Evolutionary conservation across 352 stramenopile genomes (phyloP), one percentile per base, ranked within the genome.

Genomic region (Phytophthora ramorum): DNA sequence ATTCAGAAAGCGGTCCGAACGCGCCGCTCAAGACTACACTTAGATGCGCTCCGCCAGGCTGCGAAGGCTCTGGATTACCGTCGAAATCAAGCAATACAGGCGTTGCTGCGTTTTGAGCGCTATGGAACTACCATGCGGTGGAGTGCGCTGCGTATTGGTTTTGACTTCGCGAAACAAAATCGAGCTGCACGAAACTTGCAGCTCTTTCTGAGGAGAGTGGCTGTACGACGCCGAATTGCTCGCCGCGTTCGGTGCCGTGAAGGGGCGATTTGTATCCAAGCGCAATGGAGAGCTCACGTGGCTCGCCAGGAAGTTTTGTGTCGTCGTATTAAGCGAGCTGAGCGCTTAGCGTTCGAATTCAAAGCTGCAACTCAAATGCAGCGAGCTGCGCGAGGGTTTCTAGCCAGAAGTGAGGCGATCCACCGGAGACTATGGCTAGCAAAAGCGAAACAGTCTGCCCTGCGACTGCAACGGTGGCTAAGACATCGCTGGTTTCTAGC

Each of bases 121-220:
- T 87, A 83, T 40, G 81, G 83, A 3, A 73, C 71, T 0, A 68
- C 63, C 1, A 88, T 92, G 72, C 71, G 73, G 32, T 91, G 85
- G 81, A 67, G 64, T 17, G 82, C 81, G 2, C 62, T 90, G 4
- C 75, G 68, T n/a, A 77, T 81, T 46, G 83, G 81, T 41, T 79
- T 89, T 48, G 77, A 90, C 34, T 49, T 90, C 45, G 40, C 79
- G 19, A 54, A 85, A 12, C 78, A 89, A 34, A 85, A 73, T 35
- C 62, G 71, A 3, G 82, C 75, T 24, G 78, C 85, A 17, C 54
- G 71, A 26, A 72, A 66, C 0, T 75, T 92, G 24, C 81, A 89
- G 56, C 70, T 76, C 22, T 81, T 89, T 46, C 77, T 85, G 24
- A 71, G 85, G 1, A 63, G 83, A 7, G 41, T 86, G 2, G 30